Percentiles rank a stretch among this genome's conserved stretches.
These are phyloP conservation scores for Endocarpon pusillum DNA, from an alignment of 495 filamentous ascomycete species.

Conservation along the genomic window DNA sequence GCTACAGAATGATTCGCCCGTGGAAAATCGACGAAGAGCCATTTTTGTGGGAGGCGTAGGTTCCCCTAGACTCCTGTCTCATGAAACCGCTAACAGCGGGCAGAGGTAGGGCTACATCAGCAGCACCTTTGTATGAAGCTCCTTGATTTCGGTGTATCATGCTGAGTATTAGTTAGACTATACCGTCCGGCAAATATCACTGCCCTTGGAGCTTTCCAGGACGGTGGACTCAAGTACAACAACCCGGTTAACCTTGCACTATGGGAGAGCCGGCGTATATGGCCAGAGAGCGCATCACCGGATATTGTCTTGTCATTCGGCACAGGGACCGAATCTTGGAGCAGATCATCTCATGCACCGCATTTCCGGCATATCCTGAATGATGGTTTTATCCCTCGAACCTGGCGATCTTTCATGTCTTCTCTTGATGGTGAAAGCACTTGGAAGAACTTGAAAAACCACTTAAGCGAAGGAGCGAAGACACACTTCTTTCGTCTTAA, in stretches of 20 bases:
- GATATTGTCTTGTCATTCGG: constrained; percentile 16
- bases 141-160: neutral
- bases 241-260: constrained; percentile 18
- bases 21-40: constrained; percentile 7
- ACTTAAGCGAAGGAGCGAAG: neutral
- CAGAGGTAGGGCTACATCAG: constrained; percentile 12
- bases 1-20: constrained; percentile 11
- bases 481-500: neutral
- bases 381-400: neutral
- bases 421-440: neutral
- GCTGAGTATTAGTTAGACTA: too few relatives aligned
- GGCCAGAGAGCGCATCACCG: constrained; percentile 6
- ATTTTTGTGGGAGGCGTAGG: constrained; percentile 12
- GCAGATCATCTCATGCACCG: too few relatives aligned
- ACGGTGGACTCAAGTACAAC: constrained; percentile 18
- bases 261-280: constrained; percentile 13
- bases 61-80: neutral
- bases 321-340: constrained; percentile 11
- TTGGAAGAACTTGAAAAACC: neutral
- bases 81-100: constrained; percentile 8
- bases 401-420: neutral
- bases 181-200: neutral
- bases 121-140: neutral
- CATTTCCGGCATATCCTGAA: neutral
- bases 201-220: constrained; percentile 5